phyloP scores from a whole-genome alignment of 306 rosid species.

The Citrullus colocynthis region DNA sequence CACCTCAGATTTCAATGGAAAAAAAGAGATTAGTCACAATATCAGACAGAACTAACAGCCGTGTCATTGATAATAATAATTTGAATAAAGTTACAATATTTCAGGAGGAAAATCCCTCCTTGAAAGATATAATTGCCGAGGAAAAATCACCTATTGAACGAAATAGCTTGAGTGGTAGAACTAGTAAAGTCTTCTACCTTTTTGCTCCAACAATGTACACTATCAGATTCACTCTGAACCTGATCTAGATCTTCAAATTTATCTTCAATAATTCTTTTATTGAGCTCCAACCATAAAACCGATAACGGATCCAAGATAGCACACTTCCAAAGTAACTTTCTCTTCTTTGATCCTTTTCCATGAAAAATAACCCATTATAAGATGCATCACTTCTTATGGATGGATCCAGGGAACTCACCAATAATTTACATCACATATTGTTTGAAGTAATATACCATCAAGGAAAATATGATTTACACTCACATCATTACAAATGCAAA shows the following conservation, averaged over 20 bases:
- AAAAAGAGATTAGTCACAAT: neutral
- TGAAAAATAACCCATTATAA: slow-evolving; percentile 7
- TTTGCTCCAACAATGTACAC: slow-evolving; percentile 3
- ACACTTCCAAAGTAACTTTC: slow-evolving; percentile 6
- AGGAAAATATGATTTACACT: neutral
- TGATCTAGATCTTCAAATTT: slow-evolving; percentile 6
- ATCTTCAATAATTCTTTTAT: slow-evolving; percentile 7
- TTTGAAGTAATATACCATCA: neutral
- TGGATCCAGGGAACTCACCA: neutral
- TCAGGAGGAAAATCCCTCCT: neutral
- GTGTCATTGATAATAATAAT: neutral
- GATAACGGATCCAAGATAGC: slow-evolving; percentile 10
- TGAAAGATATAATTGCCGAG: neutral
- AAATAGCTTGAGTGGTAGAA: neutral
- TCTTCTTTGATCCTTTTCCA: slow-evolving; percentile 7
- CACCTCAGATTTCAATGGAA: neutral
- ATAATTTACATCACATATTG: neutral
- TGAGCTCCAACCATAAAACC: slow-evolving; percentile 3
- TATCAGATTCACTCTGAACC: neutral
- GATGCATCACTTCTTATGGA: slow-evolving; percentile 2
- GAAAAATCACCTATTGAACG: neutral
- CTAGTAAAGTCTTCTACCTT: slow-evolving; percentile 1
- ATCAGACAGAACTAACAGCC: neutral
- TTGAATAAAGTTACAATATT: slow-evolving; percentile 1
- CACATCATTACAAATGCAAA: neutral